Conservation (phyloP, 1,284 basidiomycete genomes). For the Phaffia rhodozyma region DNA sequence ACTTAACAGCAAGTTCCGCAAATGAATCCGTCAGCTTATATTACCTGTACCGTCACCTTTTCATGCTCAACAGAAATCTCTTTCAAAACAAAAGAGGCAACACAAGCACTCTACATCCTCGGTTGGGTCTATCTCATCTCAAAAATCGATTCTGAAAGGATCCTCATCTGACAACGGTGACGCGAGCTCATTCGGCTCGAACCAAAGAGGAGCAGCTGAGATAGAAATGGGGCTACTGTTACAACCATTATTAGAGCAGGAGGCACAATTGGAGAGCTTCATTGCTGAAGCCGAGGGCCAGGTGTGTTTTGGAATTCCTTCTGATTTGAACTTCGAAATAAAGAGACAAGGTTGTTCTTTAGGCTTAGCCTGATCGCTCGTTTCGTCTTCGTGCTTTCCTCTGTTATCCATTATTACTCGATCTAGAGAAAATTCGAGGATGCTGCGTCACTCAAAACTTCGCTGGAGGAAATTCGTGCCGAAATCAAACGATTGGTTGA, state of each 20-base stretch:
- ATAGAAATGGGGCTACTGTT: slow-evolving; percentile 55
- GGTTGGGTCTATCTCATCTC: neutral
- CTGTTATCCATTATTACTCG: neutral
- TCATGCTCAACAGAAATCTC: slow-evolving; percentile 38
- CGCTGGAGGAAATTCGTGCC: slow-evolving; percentile 59
- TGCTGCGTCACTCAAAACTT: slow-evolving; percentile 58
- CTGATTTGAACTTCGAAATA: no score
- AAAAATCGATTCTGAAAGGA: no score
- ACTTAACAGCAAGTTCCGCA: neutral
- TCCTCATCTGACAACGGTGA: no score
- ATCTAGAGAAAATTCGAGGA: slow-evolving; percentile 73
- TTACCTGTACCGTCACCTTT: slow-evolving; percentile 13
- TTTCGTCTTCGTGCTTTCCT: neutral
- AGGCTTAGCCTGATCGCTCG: neutral
- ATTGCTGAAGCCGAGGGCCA: slow-evolving; percentile 31
- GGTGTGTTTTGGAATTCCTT: slow-evolving; percentile 22
- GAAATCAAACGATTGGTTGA: slow-evolving; percentile 47
- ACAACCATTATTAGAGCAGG: slow-evolving; percentile 74
- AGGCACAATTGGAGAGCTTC: slow-evolving; percentile 69
- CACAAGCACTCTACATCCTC: slow-evolving; percentile 16
- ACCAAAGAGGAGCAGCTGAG: slow-evolving; percentile 28
- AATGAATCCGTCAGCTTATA: neutral
- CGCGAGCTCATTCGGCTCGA: neutral
- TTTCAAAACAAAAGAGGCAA: slow-evolving; percentile 48
- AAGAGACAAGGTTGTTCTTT: no score